phyloP scores from a whole-genome alignment of 2,329 filamentous ascomycete genomes.

The Cytospora paraplurivora region DNA sequence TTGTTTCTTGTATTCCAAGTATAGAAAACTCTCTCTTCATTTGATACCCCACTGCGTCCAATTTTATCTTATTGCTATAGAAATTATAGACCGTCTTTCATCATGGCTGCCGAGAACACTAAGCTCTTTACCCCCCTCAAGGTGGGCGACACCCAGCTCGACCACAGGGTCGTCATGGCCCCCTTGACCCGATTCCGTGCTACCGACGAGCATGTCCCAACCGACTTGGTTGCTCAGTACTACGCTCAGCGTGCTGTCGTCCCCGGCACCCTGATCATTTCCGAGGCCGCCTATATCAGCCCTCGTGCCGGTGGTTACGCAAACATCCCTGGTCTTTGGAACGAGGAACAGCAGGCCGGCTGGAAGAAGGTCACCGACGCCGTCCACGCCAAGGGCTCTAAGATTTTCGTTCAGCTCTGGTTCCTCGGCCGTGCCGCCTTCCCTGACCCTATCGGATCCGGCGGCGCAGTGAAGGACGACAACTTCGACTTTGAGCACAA shows the following conservation, averaged over 20 bases:
- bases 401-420: conserved; percentile 68
- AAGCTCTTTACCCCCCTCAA: conserved; percentile 48
- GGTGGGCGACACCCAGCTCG: conserved; percentile 43
- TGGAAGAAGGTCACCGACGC: conserved; percentile 64
- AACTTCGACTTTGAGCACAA: conserved; percentile 23
- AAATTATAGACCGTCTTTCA: neutral
- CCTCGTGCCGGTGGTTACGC: conserved; percentile 47
- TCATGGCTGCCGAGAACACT: conserved; percentile 30
- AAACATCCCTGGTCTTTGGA: conserved; percentile 61
- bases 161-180: conserved; percentile 55
- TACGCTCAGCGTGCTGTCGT: conserved; percentile 38
- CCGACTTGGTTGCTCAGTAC: conserved; percentile 32
- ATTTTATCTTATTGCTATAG: neutral
- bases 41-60: conserved; percentile 4
- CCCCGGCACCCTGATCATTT: conserved; percentile 53
- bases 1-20: neutral
- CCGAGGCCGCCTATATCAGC: conserved; percentile 59
- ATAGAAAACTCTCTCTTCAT: no score
- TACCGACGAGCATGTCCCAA: conserved; percentile 41
- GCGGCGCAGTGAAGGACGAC: conserved; percentile 41
- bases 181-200: conserved; percentile 59
- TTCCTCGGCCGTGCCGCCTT: conserved; percentile 58
- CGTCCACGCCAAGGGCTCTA: conserved; percentile 63
- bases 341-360: conserved; percentile 54
- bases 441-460: conserved; percentile 39